Evolutionary conservation across 768 basidiomycete genomes (phyloP).

Genomic region (Tylopilus rubrobrunneus): DNA sequence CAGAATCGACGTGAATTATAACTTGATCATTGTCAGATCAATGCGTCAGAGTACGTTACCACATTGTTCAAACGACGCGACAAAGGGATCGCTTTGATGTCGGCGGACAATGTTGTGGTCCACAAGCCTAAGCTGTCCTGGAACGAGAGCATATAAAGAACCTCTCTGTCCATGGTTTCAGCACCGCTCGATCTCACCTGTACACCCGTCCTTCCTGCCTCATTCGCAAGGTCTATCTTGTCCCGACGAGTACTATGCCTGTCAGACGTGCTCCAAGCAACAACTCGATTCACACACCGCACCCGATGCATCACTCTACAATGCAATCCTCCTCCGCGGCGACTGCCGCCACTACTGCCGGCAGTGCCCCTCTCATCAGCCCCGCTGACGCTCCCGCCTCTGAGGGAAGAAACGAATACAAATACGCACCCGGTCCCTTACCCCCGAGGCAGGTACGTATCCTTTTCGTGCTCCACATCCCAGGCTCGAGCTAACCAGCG

Average conservation of each 20-base stretch:
- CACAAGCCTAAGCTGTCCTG: no score
- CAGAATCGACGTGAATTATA: no score
- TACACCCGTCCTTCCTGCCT: no score
- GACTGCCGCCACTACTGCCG: background rate
- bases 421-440: background rate
- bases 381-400: background rate
- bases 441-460: background rate
- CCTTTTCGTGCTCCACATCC: background rate
- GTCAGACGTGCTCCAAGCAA: background rate
- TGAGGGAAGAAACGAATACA: background rate
- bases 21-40: no score
- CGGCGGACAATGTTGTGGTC: no score
- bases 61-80: no score
- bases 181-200: no score
- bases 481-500: background rate
- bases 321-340: background rate
- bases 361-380: background rate
- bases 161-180: no score
- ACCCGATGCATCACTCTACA: background rate
- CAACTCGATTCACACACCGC: background rate
- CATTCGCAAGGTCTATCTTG: background rate
- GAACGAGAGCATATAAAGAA: no score
- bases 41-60: no score
- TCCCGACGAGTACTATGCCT: background rate
- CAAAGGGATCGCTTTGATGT: no score